Evolutionary conservation across 2,329 filamentous ascomycete genomes (phyloP).

Genomic region (Ascochyta clinopodiicola): DNA sequence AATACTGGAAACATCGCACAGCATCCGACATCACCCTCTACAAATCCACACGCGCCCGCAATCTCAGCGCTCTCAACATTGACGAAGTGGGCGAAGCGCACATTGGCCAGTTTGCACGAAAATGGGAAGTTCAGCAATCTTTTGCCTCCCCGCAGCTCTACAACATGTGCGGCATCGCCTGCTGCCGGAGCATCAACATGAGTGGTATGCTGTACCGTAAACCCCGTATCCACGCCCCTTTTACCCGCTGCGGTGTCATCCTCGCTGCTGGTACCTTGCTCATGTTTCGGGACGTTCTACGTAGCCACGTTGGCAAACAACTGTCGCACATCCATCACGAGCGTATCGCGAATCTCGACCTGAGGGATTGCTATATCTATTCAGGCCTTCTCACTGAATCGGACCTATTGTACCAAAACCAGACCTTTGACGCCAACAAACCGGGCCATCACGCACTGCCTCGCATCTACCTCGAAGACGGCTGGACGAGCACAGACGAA

Average conservation of each 20-base stretch:
- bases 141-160: constrained; percentile 69
- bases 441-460: constrained; percentile 67
- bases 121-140: constrained; percentile 71
- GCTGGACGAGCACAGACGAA: constrained; percentile 68
- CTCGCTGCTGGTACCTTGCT: constrained; percentile 66
- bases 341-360: constrained; percentile 63
- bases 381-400: constrained; percentile 67
- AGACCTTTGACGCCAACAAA: constrained; percentile 68
- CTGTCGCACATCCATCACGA: constrained; percentile 68
- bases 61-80: constrained; percentile 66
- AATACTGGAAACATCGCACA: constrained; percentile 67
- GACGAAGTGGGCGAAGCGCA: constrained; percentile 70
- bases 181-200: constrained; percentile 67
- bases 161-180: constrained; percentile 70
- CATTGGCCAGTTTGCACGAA: constrained; percentile 70
- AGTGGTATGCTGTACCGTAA: constrained; percentile 69
- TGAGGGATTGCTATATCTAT: constrained; percentile 71
- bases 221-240: constrained; percentile 66
- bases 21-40: constrained; percentile 64
- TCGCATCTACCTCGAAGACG: constrained; percentile 65
- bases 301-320: constrained; percentile 61
- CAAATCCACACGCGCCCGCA: constrained; percentile 63
- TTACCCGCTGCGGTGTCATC: constrained; percentile 66
- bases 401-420: constrained; percentile 69
- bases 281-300: constrained; percentile 66